A percentile compares a stretch with the other conserved stretches of the same genome.
Conservation (phyloP, 441 rosid species). For the Gossypium davidsonii region DNA sequence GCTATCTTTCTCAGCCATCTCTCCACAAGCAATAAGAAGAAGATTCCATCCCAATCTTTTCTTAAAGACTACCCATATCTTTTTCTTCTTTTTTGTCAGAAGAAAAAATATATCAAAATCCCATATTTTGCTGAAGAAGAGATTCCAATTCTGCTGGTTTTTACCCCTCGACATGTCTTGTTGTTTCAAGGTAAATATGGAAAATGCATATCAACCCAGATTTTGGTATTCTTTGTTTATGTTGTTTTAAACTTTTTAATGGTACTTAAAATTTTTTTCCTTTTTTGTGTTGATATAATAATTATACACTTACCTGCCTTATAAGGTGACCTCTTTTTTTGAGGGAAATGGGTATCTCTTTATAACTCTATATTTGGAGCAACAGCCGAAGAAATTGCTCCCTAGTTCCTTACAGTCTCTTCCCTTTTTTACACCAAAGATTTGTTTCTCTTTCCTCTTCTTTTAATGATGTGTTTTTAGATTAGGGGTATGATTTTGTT, state of each 20-base stretch:
- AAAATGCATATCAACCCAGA: not conserved
- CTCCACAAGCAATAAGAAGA: not conserved
- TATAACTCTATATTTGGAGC: conserved; percentile 1
- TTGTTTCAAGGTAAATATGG: conserved; percentile 9
- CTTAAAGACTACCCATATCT: not conserved
- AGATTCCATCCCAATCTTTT: not conserved
- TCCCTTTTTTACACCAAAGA: not conserved
- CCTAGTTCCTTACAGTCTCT: not conserved
- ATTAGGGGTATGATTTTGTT: conserved; percentile 5
- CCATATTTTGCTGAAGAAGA: not conserved
- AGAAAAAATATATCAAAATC: not conserved
- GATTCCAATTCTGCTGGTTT: not conserved
- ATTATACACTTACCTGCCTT: not conserved
- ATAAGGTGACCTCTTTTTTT: not conserved
- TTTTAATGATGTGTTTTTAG: conserved; percentile 4
- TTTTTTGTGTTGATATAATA: not conserved
- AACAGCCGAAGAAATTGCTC: not conserved
- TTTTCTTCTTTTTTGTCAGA: not conserved
- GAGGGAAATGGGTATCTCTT: not conserved
- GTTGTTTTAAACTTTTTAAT: not conserved
- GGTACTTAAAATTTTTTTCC: not conserved
- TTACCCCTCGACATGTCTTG: not conserved
- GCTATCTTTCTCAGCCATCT: not conserved
- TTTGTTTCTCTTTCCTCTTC: not conserved
- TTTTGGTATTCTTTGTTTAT: not conserved